phyloP scores from a whole-genome alignment of 1,284 basidiomycete genomes.

The Rugosomyces carneus region DNA sequence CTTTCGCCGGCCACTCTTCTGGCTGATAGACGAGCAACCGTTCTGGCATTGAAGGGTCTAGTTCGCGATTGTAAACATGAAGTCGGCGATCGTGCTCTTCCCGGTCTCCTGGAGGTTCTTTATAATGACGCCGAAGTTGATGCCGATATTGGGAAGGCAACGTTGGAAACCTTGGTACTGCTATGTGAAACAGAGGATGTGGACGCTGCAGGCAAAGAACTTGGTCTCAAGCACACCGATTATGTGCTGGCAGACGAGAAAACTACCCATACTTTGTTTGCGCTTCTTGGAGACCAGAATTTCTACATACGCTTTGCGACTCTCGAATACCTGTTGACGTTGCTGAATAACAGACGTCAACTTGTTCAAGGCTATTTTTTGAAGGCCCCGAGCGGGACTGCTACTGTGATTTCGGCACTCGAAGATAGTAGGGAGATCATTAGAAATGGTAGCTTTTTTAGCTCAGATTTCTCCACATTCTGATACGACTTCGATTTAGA shows the following conservation, averaged over 20 bases:
- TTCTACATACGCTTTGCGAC: constrained; percentile 89
- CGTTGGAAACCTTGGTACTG: constrained; percentile 78
- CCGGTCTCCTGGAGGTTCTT: constrained; percentile 74
- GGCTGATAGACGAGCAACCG: constrained; percentile 87
- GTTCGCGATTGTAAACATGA: constrained; percentile 87
- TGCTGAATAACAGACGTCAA: constrained; percentile 76
- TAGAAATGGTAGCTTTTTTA: constrained; percentile 62
- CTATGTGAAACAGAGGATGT: constrained; percentile 68
- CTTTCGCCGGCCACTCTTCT: constrained; percentile 82
- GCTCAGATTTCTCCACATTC: too few species aligned
- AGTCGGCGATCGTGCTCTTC: constrained; percentile 72
- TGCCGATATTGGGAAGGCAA: constrained; percentile 84
- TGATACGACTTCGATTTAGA: constrained; percentile 40
- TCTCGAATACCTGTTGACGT: constrained; percentile 76
- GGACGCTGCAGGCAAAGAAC: constrained; percentile 42
- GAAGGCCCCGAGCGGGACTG: constrained; percentile 71
- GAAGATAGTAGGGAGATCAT: constrained; percentile 83
- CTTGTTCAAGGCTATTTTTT: constrained; percentile 87
- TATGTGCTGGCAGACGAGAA: constrained; percentile 64
- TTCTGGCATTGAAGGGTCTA: constrained; percentile 89
- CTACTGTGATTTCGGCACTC: constrained; percentile 64
- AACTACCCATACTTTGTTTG: constrained; percentile 72
- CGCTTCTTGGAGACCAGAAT: constrained; percentile 65
- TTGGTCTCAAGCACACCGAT: constrained; percentile 73
- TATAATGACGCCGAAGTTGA: constrained; percentile 86